phyloP scores from a whole-genome alignment of 2,329 filamentous ascomycete species.

The Paecilomyces fulvus region DNA sequence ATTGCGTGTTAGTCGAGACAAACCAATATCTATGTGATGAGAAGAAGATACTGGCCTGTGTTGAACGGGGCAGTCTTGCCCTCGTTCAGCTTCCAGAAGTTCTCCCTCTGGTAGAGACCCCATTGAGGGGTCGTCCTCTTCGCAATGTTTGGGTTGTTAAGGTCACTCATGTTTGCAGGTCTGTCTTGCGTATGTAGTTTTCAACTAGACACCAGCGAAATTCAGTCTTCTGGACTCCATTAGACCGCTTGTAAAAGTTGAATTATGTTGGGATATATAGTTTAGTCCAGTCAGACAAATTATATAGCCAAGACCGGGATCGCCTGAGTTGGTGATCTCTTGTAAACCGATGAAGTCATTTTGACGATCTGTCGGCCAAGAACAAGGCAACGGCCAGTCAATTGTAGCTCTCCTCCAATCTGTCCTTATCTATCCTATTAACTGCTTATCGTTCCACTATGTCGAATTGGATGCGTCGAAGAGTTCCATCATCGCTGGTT shows the following conservation, averaged over 20 bases:
- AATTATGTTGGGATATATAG: too few relatives aligned
- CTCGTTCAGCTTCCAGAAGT: slow-evolving; percentile 47
- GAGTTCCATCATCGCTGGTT: background rate
- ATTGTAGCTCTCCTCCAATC: background rate
- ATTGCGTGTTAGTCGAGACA: background rate
- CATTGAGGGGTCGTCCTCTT: slow-evolving; percentile 46
- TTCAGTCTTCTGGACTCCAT: background rate
- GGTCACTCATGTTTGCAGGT: slow-evolving; percentile 29
- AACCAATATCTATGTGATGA: background rate
- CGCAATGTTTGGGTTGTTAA: slow-evolving; percentile 44
- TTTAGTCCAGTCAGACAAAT: too few relatives aligned
- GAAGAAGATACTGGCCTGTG: slow-evolving; percentile 31
- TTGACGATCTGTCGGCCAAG: slow-evolving; percentile 14
- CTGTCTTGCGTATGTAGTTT: background rate
- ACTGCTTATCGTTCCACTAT: background rate
- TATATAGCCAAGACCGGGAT: background rate
- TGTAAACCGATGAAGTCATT: slow-evolving; percentile 19
- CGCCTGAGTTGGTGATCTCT: background rate
- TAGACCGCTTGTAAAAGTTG: background rate
- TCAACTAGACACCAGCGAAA: background rate
- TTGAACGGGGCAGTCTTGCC: slow-evolving; percentile 45
- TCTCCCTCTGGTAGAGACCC: slow-evolving; percentile 47
- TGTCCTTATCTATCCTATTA: background rate
- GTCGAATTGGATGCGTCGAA: background rate
- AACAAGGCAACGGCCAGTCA: slow-evolving; percentile 1